Evolutionary conservation across 345 rosid species (phyloP), one percentile per base, ranked within the genome.

Genomic region (Nephelium lappaceum): DNA sequence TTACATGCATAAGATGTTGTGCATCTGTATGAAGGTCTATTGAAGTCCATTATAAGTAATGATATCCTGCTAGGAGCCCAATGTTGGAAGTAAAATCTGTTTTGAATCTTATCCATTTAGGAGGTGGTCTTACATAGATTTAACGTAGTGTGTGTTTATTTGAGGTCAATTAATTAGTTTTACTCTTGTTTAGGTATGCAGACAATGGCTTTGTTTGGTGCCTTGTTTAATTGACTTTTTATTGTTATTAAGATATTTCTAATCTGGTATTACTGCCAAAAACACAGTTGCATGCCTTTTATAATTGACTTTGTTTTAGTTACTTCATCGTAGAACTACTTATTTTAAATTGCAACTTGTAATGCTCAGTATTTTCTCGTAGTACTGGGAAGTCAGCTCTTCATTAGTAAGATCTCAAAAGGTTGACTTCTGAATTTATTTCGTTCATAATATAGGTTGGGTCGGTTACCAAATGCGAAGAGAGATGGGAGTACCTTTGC

Each of bases 401-500:
- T 51, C 24, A n/a, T 38, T 39, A 3, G 53, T 53, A 49, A 38
- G 12, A 76, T 8, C 25, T 43, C 58, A 41, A 23, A 47, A 60
- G 19, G 77, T 66, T 77, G 24, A 53, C 63, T 57, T 55, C 58
- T 64, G 55, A 74, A 43, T 61, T 43, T 74, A 15, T 43, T 73
- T 47, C 27, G 69, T 78, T 78, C 67, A 76, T 77, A 83, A 72
- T 69, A 74, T 85, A 96, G 98, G 86, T 77, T 94, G 86, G 94
- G 86, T 77, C 85, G 85, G 77, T 93, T 90, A 84, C 84, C 95
- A 74, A 87, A 88, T 80, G 60, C 77, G 24, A 94, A 88, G 86
- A 94, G 91, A 81, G 97, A 91, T 63, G 96, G 90, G 76, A 87
- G 82, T 77, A 84, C 83, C 25, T 87, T 78, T 67, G 86, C 93